Percentiles rank a stretch among this genome's conserved stretches.
phyloP scores from a whole-genome alignment of 148 eudicot genomes.

The Rhododendron ovatum region DNA sequence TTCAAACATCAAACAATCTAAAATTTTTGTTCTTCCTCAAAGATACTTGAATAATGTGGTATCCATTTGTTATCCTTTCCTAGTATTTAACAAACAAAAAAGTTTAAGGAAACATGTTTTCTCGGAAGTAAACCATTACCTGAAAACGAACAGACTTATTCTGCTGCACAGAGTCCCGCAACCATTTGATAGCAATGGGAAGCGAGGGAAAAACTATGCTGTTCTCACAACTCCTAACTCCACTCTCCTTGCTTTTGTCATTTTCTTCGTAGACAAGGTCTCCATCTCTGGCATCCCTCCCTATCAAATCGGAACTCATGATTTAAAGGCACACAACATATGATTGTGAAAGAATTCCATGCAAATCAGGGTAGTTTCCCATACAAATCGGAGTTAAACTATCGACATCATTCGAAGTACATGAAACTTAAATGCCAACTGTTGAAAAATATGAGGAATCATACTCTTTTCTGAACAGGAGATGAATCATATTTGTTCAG shows the following conservation, averaged over 20 bases:
- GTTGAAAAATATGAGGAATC: not conserved
- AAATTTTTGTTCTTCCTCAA: not conserved
- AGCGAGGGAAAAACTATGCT: constrained; percentile 86
- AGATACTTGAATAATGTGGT: not conserved
- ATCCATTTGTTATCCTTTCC: not conserved
- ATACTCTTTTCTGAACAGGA: not conserved
- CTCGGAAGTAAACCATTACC: constrained; percentile 32
- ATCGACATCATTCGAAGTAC: not conserved
- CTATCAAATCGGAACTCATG: constrained; percentile 22
- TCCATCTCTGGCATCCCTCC: constrained; percentile 35
- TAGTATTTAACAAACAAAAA: not conserved
- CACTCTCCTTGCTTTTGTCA: constrained; percentile 35
- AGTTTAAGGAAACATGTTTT: not conserved
- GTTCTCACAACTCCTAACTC: constrained; percentile 35
- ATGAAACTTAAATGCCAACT: not conserved
- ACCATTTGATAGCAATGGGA: constrained; percentile 87
- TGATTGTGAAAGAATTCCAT: not conserved
- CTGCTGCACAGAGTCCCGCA: constrained; percentile 56
- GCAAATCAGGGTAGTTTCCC: not conserved
- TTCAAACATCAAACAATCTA: not conserved
- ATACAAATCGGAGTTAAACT: not conserved
- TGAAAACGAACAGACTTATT: constrained; percentile 68
- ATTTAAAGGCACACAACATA: not conserved
- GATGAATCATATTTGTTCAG: not conserved
- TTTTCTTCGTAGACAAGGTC: constrained; percentile 34